phyloP scores from a whole-genome alignment of 2,329 filamentous ascomycete genomes.

The Orbilia javanica region DNA sequence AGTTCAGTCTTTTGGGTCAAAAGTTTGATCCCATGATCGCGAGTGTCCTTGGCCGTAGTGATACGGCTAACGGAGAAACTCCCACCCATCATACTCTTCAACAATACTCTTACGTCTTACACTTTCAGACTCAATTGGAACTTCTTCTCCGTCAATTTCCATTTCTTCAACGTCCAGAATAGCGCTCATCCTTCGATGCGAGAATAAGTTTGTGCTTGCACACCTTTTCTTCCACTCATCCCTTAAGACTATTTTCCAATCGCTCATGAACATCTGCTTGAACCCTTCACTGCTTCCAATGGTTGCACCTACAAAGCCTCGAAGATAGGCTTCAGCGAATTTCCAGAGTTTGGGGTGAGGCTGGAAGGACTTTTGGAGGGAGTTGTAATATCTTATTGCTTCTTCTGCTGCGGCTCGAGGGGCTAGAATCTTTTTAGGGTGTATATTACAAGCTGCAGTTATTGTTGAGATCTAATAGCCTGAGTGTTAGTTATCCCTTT shows the following conservation, averaged over 20 bases:
- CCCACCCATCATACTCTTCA: slow-evolving; percentile 46
- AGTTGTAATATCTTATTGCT: neutral
- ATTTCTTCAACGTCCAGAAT: neutral
- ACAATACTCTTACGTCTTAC: slow-evolving; percentile 28
- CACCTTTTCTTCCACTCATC: slow-evolving; percentile 18
- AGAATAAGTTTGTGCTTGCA: neutral
- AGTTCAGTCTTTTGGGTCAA: no score
- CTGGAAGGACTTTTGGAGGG: slow-evolving; percentile 8
- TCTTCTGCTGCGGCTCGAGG: neutral
- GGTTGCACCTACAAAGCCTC: slow-evolving; percentile 14
- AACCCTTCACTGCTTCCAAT: neutral
- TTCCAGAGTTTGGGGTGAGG: slow-evolving; percentile 23
- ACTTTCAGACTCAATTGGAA: neutral
- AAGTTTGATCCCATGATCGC: no score
- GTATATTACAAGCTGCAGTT: neutral
- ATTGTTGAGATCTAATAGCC: neutral
- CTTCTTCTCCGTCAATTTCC: neutral
- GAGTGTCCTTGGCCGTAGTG: neutral
- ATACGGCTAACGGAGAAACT: slow-evolving; percentile 32
- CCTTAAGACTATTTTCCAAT: slow-evolving; percentile 20
- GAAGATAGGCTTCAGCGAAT: slow-evolving; percentile 40
- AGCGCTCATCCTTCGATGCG: slow-evolving; percentile 7
- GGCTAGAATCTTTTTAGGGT: neutral
- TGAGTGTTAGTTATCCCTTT: neutral
- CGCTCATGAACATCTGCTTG: neutral